phyloP scores from a whole-genome alignment of 306 rosid genomes.

The Parietaria judaica region DNA sequence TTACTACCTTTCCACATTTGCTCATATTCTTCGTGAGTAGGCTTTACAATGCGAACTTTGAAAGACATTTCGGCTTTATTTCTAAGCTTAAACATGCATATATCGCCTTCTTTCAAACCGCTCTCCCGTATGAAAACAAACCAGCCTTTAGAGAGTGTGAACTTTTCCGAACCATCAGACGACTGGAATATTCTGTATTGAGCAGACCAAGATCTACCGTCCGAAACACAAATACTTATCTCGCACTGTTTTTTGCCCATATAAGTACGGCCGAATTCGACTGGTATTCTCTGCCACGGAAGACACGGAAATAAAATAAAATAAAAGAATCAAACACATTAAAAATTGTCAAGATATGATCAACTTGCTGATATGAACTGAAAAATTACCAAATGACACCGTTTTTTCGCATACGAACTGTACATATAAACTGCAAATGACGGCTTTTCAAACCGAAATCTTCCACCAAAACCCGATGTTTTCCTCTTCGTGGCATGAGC shows the following conservation, averaged over 20 bases:
- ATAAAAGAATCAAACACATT: too few species aligned
- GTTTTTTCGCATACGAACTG: too few species aligned
- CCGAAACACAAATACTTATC: neutral
- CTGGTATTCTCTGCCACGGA: neutral
- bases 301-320: too few species aligned
- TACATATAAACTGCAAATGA: too few species aligned
- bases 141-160: neutral
- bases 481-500: too few species aligned
- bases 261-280: neutral
- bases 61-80: neutral
- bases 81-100: conserved; percentile 11
- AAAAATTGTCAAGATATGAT: too few species aligned
- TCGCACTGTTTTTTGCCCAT: neutral
- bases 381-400: too few species aligned
- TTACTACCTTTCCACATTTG: neutral
- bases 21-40: neutral
- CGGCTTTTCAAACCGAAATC: too few species aligned
- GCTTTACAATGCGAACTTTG: neutral
- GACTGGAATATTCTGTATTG: neutral
- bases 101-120: conserved; percentile 10
- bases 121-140: conserved; percentile 1
- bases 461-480: too few species aligned
- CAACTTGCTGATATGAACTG: too few species aligned
- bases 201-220: neutral
- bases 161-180: conserved; percentile 2